These are phyloP conservation scores for Agrocybe praecox DNA, from an alignment of 768 basidiomycete species.

Conservation along the genomic window DNA sequence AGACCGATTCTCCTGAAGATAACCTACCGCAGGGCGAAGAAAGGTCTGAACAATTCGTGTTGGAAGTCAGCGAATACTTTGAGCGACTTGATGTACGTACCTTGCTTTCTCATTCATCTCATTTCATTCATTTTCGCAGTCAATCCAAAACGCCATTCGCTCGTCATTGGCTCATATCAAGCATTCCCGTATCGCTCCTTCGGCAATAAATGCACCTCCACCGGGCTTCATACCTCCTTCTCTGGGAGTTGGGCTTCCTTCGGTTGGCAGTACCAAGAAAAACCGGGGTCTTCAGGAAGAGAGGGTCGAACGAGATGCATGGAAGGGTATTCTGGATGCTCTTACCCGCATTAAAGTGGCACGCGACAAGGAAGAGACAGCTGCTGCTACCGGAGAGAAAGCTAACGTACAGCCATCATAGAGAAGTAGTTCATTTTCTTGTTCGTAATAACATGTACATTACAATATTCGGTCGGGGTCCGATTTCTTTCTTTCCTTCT, in stretches of 20 bases:
- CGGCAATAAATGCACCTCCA: slow-evolving; percentile 83
- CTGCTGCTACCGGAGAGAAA: slow-evolving; percentile 4
- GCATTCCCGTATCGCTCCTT: slow-evolving; percentile 80
- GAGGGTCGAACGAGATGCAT: slow-evolving; percentile 74
- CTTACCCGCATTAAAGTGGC: slow-evolving; percentile 62
- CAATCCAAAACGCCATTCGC: slow-evolving; percentile 76
- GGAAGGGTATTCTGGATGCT: slow-evolving; percentile 73
- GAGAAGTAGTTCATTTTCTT: slow-evolving; percentile 15
- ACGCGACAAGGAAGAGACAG: slow-evolving; percentile 23
- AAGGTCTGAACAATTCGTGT: slow-evolving; percentile 82
- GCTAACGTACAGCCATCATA: slow-evolving; percentile 14
- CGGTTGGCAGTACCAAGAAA: slow-evolving; percentile 35
- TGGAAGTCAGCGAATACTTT: slow-evolving; percentile 86
- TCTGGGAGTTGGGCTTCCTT: slow-evolving; percentile 74
- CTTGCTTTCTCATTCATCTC: background rate
- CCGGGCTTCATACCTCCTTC: slow-evolving; percentile 75
- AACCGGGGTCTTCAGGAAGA: slow-evolving; percentile 78
- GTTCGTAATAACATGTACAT: background rate
- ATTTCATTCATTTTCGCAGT: slow-evolving; percentile 34
- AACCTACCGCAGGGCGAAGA: slow-evolving; percentile 79
- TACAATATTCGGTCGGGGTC: background rate
- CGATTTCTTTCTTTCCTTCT: too few relatives aligned
- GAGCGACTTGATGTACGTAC: slow-evolving; percentile 71
- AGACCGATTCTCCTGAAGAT: slow-evolving; percentile 72
- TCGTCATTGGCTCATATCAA: slow-evolving; percentile 82